Base-by-base conservation (phyloP, 148 eudicot species). In the Persicaria maculosa region DNA sequence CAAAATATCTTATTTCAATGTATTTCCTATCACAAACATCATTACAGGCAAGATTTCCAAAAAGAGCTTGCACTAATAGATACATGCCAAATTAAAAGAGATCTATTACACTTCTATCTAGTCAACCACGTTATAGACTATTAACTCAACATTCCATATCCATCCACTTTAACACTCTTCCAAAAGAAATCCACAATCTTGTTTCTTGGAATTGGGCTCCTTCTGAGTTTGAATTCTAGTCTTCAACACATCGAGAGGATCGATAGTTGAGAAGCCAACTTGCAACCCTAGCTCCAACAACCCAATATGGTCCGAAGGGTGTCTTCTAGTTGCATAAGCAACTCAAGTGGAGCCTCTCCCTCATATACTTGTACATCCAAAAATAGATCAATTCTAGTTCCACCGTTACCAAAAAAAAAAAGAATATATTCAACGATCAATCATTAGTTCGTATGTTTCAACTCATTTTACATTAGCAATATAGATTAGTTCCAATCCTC, bases 281-380 rank as follows among this genome's bases (percentile, higher is more conserved):
- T 1, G 90, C 88, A 7, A 89, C 96, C 12, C 97, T 96, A 0
- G 98, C 98, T 6, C 97, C 97, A 0, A 96, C 93, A 0, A 92
- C 55, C n/a, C 43, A 95, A 86, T 92, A 92, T 95, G 0, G 98
- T 95, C n/a, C 50, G 61, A 19, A 87, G 76, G 25, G 71, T 84
- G 71, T 84, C 78, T 92, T 97, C 50, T 89, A 88, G 14, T 93
- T 95, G 7, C 55, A n/a, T n/a, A n/a, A n/a, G 72, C 99, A 96
- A 7, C 97, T 97, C 1, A 94, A 97, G 73, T 92, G 99, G 45
- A 92, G 81, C 43, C 62, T 65, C 76, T 96, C 99, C 65, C 94
- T 84, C 77, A 79, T 68, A 47, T 74, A 88, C 77, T 96, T 97
- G 53, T 96, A 96, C 0, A 93, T 83, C 86, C 83, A 86, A 75